These are phyloP conservation scores for Magnusiomyces fungicola DNA, from an alignment of 1,139 yeast genomes.

Conservation along the genomic window DNA sequence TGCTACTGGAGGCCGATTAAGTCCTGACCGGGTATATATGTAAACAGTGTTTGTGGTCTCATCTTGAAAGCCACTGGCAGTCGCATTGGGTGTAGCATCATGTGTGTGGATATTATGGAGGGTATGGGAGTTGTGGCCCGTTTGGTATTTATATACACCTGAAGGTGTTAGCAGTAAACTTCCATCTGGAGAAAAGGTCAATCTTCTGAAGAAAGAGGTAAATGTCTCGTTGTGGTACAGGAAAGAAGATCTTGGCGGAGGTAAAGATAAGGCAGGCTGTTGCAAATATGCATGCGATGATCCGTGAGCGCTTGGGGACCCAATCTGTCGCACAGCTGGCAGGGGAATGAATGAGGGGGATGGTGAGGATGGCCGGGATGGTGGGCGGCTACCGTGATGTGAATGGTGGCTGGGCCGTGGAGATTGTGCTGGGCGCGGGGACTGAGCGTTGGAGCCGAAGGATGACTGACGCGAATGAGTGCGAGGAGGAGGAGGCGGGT, in stretches of 20 bases:
- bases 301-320: too few species aligned
- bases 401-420: too few species aligned
- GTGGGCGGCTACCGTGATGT: too few species aligned
- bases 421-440: too few species aligned
- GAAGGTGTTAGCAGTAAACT: slow-evolving; percentile 71
- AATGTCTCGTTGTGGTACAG: slow-evolving; percentile 80
- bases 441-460: slow-evolving; percentile 18
- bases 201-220: slow-evolving; percentile 81
- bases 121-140: too few species aligned
- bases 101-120: slow-evolving; percentile 16
- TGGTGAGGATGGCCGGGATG: slow-evolving; percentile 23
- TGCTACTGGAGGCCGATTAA: slow-evolving; percentile 63
- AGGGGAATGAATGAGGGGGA: slow-evolving; percentile 30
- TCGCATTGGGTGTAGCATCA: slow-evolving; percentile 1
- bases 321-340: slow-evolving; percentile 38
- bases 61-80: slow-evolving; percentile 25
- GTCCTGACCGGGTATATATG: slow-evolving; percentile 63
- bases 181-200: slow-evolving; percentile 88
- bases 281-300: too few species aligned
- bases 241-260: slow-evolving; percentile 19
- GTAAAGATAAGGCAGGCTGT: slow-evolving; percentile 6
- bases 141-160: slow-evolving; percentile 47
- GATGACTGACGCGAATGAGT: slow-evolving; percentile 28
- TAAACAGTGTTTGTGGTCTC: slow-evolving; percentile 60
- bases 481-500: slow-evolving; percentile 21